Evolutionary conservation across 1,139 yeast species (phyloP).

Genomic region (Saccharomyces hybrid): DNA sequence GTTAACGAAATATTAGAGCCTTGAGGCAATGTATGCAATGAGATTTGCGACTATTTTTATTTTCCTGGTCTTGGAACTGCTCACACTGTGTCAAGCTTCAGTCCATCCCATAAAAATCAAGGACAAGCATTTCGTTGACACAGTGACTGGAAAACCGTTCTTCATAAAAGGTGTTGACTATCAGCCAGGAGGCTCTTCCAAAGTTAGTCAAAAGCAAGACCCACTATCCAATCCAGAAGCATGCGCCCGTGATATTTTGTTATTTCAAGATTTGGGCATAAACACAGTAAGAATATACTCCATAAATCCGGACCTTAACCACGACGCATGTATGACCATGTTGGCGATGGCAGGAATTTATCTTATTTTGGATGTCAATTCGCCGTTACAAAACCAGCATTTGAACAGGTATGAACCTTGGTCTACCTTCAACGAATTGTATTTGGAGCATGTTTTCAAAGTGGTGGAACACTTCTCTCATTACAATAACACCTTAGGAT

Average conservation of each 20-base stretch:
- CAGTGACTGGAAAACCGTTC: slow-evolving; percentile 72
- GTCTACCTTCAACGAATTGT: slow-evolving; percentile 63
- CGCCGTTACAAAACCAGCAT: slow-evolving; percentile 71
- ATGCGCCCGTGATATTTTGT: slow-evolving; percentile 55
- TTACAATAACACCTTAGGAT: slow-evolving; percentile 84
- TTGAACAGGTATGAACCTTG: slow-evolving; percentile 85
- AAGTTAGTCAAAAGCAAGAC: slow-evolving; percentile 40
- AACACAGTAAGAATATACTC: slow-evolving; percentile 80
- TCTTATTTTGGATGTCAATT: slow-evolving; percentile 80
- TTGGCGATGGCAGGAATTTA: slow-evolving; percentile 89
- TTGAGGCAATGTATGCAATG: not conserved
- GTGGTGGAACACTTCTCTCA: slow-evolving; percentile 75
- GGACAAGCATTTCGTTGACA: slow-evolving; percentile 68
- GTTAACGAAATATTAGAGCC: not conserved
- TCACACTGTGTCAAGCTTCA: slow-evolving; percentile 22
- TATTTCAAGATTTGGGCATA: slow-evolving; percentile 41
- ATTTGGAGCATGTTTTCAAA: slow-evolving; percentile 68
- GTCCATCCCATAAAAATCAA: slow-evolving; percentile 54
- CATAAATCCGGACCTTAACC: slow-evolving; percentile 72
- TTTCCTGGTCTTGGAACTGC: not conserved
- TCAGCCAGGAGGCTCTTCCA: slow-evolving; percentile 86
- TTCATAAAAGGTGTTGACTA: slow-evolving; percentile 75
- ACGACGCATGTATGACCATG: slow-evolving; percentile 85
- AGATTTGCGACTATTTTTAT: not conserved
- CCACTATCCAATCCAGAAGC: slow-evolving; percentile 63